Evolutionary conservation across 495 filamentous ascomycete genomes (phyloP).

Genomic region (Trichoderma erinaceum): DNA sequence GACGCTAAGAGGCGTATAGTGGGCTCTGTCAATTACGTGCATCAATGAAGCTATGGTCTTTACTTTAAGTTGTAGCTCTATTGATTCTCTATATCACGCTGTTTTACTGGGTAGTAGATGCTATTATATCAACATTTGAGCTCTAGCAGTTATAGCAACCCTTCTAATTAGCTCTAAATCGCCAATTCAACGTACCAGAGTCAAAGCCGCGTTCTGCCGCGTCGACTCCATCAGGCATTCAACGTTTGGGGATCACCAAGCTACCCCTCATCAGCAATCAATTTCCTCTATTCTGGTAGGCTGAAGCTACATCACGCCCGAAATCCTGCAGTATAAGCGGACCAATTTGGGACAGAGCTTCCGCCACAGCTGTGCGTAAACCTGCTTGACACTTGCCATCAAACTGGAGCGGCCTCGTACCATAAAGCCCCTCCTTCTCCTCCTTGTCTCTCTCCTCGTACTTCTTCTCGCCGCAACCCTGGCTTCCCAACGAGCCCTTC

Average conservation of each 20-base stretch:
- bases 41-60: not conserved
- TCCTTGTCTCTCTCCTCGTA: constrained; percentile 55
- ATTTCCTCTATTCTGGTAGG: constrained; percentile 5
- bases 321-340: constrained; percentile 10
- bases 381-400: constrained; percentile 18
- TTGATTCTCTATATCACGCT: too few relatives aligned
- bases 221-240: not conserved
- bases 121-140: not conserved
- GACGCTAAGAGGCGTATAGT: not conserved
- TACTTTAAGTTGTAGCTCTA: not conserved
- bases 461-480: constrained; percentile 60
- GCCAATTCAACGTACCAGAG: not conserved
- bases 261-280: constrained; percentile 11
- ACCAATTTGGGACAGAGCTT: constrained; percentile 6
- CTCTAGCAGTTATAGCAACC: too few relatives aligned
- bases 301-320: constrained; percentile 1
- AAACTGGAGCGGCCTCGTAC: constrained; percentile 36
- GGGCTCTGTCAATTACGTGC: not conserved
- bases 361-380: constrained; percentile 5
- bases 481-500: constrained; percentile 63
- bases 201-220: not conserved
- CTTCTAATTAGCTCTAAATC: too few relatives aligned
- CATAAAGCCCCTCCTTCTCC: constrained; percentile 33
- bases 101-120: too few relatives aligned
- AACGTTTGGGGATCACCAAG: not conserved